phyloP scores from a whole-genome alignment of 108 stramenopile species.

The Bacterosira constricta region DNA sequence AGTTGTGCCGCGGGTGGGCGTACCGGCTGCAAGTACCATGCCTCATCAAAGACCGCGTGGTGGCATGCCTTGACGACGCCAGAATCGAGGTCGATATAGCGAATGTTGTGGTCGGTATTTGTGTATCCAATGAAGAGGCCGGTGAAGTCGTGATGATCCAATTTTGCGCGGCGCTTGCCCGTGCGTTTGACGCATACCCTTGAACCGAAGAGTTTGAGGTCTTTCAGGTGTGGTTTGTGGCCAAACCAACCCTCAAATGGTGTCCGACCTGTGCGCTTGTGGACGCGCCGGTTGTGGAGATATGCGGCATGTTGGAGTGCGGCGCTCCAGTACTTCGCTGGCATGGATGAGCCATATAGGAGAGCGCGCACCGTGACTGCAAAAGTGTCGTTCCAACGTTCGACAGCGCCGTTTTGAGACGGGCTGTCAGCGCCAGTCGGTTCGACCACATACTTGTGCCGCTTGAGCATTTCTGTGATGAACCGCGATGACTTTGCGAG shows the following conservation, averaged over 20 bases:
- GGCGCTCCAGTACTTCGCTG: too few species aligned
- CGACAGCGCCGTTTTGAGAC: neutral
- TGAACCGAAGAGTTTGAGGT: slow-evolving; percentile 8
- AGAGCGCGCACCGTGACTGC: slow-evolving; percentile 1
- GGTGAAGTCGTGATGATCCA: slow-evolving; percentile 5
- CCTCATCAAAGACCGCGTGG: too few species aligned
- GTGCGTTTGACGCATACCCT: slow-evolving; percentile 11
- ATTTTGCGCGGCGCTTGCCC: neutral
- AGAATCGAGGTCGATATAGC: too few species aligned
- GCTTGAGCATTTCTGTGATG: neutral
- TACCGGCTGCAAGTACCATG: too few species aligned
- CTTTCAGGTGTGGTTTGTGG: too few species aligned
- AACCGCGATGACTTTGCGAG: neutral
- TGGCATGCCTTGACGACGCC: too few species aligned
- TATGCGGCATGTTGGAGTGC: slow-evolving; percentile 12
- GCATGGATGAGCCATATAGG: neutral
- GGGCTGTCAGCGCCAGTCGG: slow-evolving; percentile 14
- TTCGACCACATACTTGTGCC: slow-evolving; percentile 1
- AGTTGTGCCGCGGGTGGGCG: too few species aligned
- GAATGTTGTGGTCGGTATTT: too few species aligned
- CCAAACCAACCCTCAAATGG: neutral
- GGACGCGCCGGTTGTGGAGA: slow-evolving; percentile 17
- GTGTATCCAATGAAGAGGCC: too few species aligned
- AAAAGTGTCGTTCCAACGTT: neutral
- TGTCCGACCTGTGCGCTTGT: neutral